These are phyloP conservation scores for Logfia minima DNA, from an alignment of 129 eudicot species.

Conservation along the genomic window DNA sequence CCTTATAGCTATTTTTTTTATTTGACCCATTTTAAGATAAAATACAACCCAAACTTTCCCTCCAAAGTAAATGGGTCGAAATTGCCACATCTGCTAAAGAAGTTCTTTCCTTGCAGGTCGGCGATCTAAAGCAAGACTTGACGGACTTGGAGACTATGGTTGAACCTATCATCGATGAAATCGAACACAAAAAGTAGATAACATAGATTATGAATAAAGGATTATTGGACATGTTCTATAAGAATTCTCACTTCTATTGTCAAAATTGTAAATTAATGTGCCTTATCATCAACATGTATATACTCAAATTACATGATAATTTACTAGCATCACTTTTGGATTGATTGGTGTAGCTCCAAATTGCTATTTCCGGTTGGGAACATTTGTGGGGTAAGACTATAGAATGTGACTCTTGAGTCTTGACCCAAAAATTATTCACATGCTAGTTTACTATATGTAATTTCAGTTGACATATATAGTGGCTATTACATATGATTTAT, in stretches of 20 bases:
- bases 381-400: neutral
- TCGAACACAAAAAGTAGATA: slow-evolving; percentile 12
- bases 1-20: neutral
- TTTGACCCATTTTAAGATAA: neutral
- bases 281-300: neutral
- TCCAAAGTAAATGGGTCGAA: slow-evolving; percentile 2
- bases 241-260: slow-evolving; percentile 1
- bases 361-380: neutral
- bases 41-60: neutral
- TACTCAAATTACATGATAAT: slow-evolving; percentile 1
- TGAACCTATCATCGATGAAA: slow-evolving; percentile 43
- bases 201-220: neutral
- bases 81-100: neutral
- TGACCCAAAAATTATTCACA: neutral
- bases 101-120: slow-evolving; percentile 40
- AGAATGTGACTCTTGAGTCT: too few species aligned
- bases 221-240: neutral
- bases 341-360: neutral
- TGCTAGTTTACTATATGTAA: neutral
- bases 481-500: neutral
- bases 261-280: slow-evolving; percentile 2
- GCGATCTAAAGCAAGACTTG: slow-evolving; percentile 51
- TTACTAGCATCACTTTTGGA: neutral
- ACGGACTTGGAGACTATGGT: slow-evolving; percentile 47
- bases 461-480: neutral